Conservation (phyloP, 805 yeast species). For the Isabelozyma heimii region DNA sequence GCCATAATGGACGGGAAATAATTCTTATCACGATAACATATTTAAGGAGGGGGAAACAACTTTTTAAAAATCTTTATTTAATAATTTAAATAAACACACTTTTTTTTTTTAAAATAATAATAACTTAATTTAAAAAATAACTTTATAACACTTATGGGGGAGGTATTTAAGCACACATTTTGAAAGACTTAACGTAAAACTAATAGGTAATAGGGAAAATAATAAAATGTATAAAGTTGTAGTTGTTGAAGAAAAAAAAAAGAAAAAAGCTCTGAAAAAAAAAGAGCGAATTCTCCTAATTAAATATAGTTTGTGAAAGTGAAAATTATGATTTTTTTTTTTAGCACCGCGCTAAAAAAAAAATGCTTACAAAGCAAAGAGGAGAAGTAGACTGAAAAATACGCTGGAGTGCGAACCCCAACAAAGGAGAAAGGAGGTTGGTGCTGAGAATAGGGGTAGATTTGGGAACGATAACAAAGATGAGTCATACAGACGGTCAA, state of each 20-base stretch:
- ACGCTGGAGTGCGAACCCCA: neutral
- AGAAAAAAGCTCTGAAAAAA: slow-evolving; percentile 2
- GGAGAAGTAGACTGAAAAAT: neutral
- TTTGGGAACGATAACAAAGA: neutral
- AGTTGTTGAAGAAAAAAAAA: slow-evolving; percentile 6
- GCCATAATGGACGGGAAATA: slow-evolving; percentile 31
- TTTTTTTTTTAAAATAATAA: slow-evolving; percentile 2
- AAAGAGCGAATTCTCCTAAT: neutral
- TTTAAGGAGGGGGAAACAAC: slow-evolving; percentile 23
- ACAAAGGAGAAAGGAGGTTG: neutral
- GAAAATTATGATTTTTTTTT: neutral
- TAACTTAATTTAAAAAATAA: slow-evolving; percentile 5
- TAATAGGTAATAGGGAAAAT: slow-evolving; percentile 5
- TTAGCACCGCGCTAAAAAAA: neutral
- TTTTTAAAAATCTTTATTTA: slow-evolving; percentile 13
- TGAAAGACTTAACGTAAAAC: slow-evolving; percentile 4
- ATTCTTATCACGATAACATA: slow-evolving; percentile 30
- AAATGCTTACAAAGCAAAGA: neutral
- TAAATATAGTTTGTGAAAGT: neutral
- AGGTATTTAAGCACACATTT: slow-evolving; percentile 39
- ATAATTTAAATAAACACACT: slow-evolving; percentile 10
- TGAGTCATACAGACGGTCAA: neutral
- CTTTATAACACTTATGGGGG: slow-evolving; percentile 4
- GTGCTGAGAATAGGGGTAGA: neutral
- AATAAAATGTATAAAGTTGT: slow-evolving; percentile 6